Evolutionary conservation across 2,329 filamentous ascomycete species (phyloP), one percentile per base, ranked within the genome.

Genomic region (Neurospora sp.): DNA sequence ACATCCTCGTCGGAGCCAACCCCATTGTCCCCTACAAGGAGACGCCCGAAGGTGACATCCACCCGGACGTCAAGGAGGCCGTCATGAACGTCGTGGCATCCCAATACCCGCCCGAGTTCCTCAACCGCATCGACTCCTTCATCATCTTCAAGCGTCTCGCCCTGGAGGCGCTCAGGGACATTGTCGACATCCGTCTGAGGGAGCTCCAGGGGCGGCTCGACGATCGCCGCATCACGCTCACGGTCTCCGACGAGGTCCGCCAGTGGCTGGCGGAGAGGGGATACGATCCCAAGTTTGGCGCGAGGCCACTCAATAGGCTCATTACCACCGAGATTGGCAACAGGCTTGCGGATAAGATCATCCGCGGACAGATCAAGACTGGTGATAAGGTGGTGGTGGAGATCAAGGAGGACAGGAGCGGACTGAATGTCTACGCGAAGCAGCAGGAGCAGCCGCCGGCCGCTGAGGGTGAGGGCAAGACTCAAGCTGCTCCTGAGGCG

Each of bases 71-170:
- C 66, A 92, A 92, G 76, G 84, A 87, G 70, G 89, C 92, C 0
- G 94, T 98, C 69, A 93, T 98, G 89, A 92, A 97, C 76, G 89
- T 96, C 17, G 94, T 98, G 1, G 85, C 90, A 19, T 80, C 84
- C 8, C 84, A 82, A 68, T 90, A 97, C 78, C 89, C 95, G 5
- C 96, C 96, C 3, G 96, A 98, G 79, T 99, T 98, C 84, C 86
- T 98, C 73, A 98, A 99, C 82, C 88, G 96, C 23, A 93, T 98
- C 72, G 95, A 98, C 80, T 95, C 96, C 72, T 97, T 98, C 82
- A 97, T 98, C 79, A 83, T 98, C 77, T 98, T 98, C 85, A 95
- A 94, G 81, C 88, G 95, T 8, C 86, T 98, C 2, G 92, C 92
- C 0, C 86, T 86, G 38, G 83, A 85, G 19, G 94, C 95, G 17